Base-by-base conservation (phyloP, 163 green algal species). In the Scenedesmus sp. region DNA sequence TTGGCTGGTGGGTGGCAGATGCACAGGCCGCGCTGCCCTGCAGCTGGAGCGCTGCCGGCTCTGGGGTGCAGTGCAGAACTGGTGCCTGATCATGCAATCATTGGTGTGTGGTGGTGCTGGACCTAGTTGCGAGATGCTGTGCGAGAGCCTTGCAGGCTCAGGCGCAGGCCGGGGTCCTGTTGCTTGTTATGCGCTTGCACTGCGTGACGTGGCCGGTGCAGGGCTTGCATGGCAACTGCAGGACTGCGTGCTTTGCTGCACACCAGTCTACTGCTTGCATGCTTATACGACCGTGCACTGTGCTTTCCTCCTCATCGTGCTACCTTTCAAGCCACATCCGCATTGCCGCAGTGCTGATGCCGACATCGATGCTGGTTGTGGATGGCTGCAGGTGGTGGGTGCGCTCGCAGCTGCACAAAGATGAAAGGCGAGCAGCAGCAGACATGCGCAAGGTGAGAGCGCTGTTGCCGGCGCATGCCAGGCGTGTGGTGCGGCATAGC, bases 371-470 rank as follows among this genome's bases (percentile, higher is more conserved):
- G 5, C 5, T 30, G 16, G 49, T 49, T 43, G 6, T 37, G 37
- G 30, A 42, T 76, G 65, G 65, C 7, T 76, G 65, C 30, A 76
- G 65, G 65, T 92, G 73, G 51, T 91, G 68, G 76, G 2, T 85
- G 35, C 33, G 24, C 0, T 35, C 53, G 24, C 33, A 44, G 37
- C 24, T 86, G 53, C 51, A 91, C 49, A 81, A 35, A 56, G 72
- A 82, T 70, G 46, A 84, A 10, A 33, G 40, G 42, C 65, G 68
- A 40, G 86, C 86, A 51, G 73, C 86, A 85, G 86, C 73, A 37
- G 70, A 83, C 86, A 90, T 85, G 72, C 49, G 86, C 35, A 46
- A 78, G 70, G 81, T 85, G 70, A 44, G 42, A 24, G 24, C 2
- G 18, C 13, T 18, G 30, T n/a, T 53, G 73, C 35, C 30, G 68